A percentile compares a stretch with the other conserved stretches of the same genome.
These are phyloP conservation scores for Melanomma pulvis-pyrius DNA, from an alignment of 495 filamentous ascomycete species.

Conservation along the genomic window DNA sequence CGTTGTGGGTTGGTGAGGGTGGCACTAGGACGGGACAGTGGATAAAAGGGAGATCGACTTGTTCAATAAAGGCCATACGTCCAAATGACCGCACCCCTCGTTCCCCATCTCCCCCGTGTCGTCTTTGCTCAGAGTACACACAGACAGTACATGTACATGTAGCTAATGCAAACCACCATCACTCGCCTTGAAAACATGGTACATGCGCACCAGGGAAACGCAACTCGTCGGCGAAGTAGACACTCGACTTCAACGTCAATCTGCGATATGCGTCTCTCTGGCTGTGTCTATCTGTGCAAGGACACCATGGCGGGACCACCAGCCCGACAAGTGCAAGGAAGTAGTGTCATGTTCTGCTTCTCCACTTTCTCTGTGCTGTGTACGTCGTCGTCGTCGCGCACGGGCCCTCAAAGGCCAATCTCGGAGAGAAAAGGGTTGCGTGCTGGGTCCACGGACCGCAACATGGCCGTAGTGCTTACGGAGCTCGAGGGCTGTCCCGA, in stretches of 20 bases:
- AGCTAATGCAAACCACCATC: constrained; percentile 24
- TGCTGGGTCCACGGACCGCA: neutral
- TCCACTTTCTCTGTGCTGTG: neutral
- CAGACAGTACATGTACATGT: constrained; percentile 5
- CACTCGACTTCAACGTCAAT: neutral
- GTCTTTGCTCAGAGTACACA: constrained; percentile 7
- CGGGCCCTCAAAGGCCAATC: neutral
- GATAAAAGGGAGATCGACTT: constrained; percentile 34
- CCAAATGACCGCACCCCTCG: neutral
- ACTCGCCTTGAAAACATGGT: constrained; percentile 24
- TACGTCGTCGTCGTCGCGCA: neutral
- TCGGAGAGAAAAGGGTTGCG: neutral
- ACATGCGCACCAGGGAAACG: neutral
- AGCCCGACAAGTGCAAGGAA: neutral
- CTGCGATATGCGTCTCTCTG: neutral
- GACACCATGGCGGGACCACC: neutral
- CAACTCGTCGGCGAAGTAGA: neutral
- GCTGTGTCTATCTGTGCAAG: neutral
- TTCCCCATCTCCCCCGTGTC: neutral
- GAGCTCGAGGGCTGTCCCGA: too few relatives aligned
- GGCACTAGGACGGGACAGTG: constrained; percentile 14
- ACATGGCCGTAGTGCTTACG: neutral
- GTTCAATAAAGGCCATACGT: constrained; percentile 10
- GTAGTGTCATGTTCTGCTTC: neutral
- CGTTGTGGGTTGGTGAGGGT: neutral